Base-by-base conservation (phyloP, 345 rosid species). In the Citrus maxima region DNA sequence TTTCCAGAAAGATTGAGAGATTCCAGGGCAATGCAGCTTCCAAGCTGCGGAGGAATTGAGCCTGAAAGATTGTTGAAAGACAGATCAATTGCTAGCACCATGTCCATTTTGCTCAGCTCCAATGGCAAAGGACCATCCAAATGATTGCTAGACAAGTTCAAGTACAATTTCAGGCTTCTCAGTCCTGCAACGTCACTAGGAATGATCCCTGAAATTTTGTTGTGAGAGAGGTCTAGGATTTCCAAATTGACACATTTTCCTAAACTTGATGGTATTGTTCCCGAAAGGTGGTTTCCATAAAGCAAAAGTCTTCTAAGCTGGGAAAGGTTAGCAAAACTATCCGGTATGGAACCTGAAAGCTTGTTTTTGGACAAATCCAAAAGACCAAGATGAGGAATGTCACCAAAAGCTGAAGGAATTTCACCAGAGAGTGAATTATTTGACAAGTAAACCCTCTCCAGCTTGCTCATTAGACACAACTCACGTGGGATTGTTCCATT, bases 81-180 rank as follows among this genome's bases (percentile, higher is more conserved):
- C 14, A 95, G 78, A 88, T 95, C 99, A 78, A 95, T 82, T 30
- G 94, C 91, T 27, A 95, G 85, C 72, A 93, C 97, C 99, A 93
- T 95, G 84, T 93, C 97, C 98, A 95, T 95, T 82, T 92, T 95
- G 80, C 95, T 90, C 74, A 92, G 89, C 91, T 92, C 97, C 66
- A 88, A 37, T 22, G 99, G 98, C 28, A 93, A 81, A 4, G 73
- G 75, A 7, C 99, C 99, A 1, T 81, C 84, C 55, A 95, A 84
- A 75, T 85, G 81, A 82, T 95, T 95, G 70, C 89, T 86, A 7
- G 99, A 95, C 89, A 95, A 82, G 76, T 95, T 95, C 71, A 95
- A 74, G 86, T 92, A 92, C 76, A 93, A n/a, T 84, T 92, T 95
- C 87, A 95, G 76, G 89, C 93, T 95, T 65, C 89, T 82, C 68